Evolutionary conservation across 2,329 filamentous ascomycete genomes (phyloP), one percentile per base, ranked within the genome.

Genomic region (Aspergillus fructus): DNA sequence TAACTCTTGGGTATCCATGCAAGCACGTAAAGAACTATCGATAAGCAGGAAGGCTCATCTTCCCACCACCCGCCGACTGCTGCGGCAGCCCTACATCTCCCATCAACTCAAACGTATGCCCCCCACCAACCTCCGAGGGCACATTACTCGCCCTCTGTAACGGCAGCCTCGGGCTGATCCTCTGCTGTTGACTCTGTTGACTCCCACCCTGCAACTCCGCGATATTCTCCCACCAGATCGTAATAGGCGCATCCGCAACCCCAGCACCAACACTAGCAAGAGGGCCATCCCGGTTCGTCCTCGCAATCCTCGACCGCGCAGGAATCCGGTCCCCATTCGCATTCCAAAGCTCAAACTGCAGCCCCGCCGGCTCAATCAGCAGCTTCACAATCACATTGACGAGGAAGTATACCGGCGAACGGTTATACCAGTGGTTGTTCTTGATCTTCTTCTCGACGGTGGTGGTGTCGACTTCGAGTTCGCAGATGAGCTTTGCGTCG

Each of bases 351-450:
- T 56, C 53, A 43, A 56, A 56, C 33, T 41, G 47, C 30, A 56
- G 13, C 2, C 53, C 53, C 30, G 40, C 53, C 3, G 40, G 34
- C 53, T 51, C 47, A 11, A 56, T 51, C 8, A 56, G 41, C 30
- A 56, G 41, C 9, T 46, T 50, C 19, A 56, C 53, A 19, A 56
- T 40, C 3, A 56, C 49, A 7, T 47, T 56, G 3, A 34, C 53
- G 12, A 51, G 15, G 8, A 56, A 56, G n/a, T 56, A 56, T n/a
- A 56, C 53, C 9, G 53, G 53, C 8, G 49, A 40, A 8, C 53
- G 53, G 33, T 56, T 45, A 30, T 56, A 56, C 53, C 53, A 56
- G 27, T 48, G 53, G 33, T 56, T 48, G 21, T 57, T 57, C 40
- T 53, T 57, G n/a, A 49, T 43, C 39, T 49, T 53, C 40, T 57